These are phyloP conservation scores for Leccinum fuscescens DNA, from an alignment of 1,284 basidiomycete species.

Conservation along the genomic window DNA sequence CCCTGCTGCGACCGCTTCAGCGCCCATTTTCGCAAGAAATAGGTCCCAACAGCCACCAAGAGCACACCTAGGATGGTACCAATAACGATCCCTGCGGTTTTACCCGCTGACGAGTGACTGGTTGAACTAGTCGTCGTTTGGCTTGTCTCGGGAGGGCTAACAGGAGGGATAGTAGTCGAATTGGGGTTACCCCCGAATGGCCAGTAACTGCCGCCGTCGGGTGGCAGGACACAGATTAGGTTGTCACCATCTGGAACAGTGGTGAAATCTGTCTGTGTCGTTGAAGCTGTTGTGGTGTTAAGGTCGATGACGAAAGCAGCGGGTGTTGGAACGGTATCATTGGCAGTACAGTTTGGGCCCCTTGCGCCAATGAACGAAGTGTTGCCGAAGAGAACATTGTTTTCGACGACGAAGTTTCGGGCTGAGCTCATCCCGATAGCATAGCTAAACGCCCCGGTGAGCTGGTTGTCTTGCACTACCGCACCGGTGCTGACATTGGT, in stretches of 20 bases:
- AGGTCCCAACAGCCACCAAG: slow-evolving; percentile 40
- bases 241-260: slow-evolving; percentile 51
- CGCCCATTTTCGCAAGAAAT: slow-evolving; percentile 51
- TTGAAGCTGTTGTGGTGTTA: slow-evolving; percentile 41
- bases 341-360: slow-evolving; percentile 66
- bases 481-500: slow-evolving; percentile 62
- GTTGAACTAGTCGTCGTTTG: slow-evolving; percentile 20
- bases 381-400: slow-evolving; percentile 67
- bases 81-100: slow-evolving; percentile 51
- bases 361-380: slow-evolving; percentile 73
- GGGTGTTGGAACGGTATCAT: slow-evolving; percentile 50
- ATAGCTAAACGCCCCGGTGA: slow-evolving; percentile 73
- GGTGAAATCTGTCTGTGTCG: slow-evolving; percentile 53
- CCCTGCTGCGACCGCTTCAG: slow-evolving; percentile 29
- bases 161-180: slow-evolving; percentile 15
- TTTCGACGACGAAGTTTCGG: slow-evolving; percentile 62
- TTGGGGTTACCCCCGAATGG: slow-evolving; percentile 59
- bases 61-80: slow-evolving; percentile 52
- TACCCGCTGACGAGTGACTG: slow-evolving; percentile 30
- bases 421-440: slow-evolving; percentile 67
- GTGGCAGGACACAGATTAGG: slow-evolving; percentile 66
- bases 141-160: slow-evolving; percentile 13
- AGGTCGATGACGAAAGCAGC: slow-evolving; percentile 59
- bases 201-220: slow-evolving; percentile 69
- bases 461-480: slow-evolving; percentile 60